phyloP scores from a whole-genome alignment of 2,329 filamentous ascomycete genomes.

The Dothistroma pini region DNA sequence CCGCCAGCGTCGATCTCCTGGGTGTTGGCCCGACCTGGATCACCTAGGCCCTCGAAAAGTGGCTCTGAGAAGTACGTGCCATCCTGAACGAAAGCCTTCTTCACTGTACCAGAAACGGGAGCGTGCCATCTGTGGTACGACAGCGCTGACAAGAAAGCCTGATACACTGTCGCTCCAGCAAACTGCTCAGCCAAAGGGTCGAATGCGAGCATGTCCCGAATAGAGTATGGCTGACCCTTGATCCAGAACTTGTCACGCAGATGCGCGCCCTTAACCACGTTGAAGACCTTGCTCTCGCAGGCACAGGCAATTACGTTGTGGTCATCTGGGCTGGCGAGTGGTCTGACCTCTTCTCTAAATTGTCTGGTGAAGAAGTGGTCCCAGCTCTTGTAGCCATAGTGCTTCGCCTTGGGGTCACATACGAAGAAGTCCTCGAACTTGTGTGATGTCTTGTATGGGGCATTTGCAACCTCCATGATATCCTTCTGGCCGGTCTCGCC shows the following conservation, averaged over 20 bases:
- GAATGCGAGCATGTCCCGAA: constrained; percentile 46
- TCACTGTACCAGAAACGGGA: constrained; percentile 61
- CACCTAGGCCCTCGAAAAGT: constrained; percentile 46
- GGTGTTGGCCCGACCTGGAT: constrained; percentile 27
- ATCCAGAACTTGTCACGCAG: constrained; percentile 63
- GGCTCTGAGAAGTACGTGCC: constrained; percentile 68
- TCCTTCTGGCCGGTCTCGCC: constrained; percentile 38
- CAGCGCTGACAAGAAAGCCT: constrained; percentile 64
- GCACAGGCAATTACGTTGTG: constrained; percentile 56
- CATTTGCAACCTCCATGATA: constrained; percentile 34
- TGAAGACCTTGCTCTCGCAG: constrained; percentile 61
- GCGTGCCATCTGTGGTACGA: constrained; percentile 71
- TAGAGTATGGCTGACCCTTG: constrained; percentile 65
- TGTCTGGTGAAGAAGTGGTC: constrained; percentile 66
- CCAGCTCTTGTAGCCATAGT: constrained; percentile 64
- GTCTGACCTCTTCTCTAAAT: constrained; percentile 55
- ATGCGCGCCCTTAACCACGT: constrained; percentile 49
- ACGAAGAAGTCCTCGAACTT: constrained; percentile 54
- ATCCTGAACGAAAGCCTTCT: constrained; percentile 55
- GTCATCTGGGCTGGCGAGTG: constrained; percentile 56
- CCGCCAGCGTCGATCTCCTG: constrained; percentile 43
- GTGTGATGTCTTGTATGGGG: constrained; percentile 25
- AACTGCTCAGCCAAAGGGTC: constrained; percentile 55
- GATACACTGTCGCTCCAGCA: constrained; percentile 63
- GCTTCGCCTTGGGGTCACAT: constrained; percentile 53